Base-by-base conservation (phyloP, 345 rosid genomes). In the Brassica incana region DNA sequence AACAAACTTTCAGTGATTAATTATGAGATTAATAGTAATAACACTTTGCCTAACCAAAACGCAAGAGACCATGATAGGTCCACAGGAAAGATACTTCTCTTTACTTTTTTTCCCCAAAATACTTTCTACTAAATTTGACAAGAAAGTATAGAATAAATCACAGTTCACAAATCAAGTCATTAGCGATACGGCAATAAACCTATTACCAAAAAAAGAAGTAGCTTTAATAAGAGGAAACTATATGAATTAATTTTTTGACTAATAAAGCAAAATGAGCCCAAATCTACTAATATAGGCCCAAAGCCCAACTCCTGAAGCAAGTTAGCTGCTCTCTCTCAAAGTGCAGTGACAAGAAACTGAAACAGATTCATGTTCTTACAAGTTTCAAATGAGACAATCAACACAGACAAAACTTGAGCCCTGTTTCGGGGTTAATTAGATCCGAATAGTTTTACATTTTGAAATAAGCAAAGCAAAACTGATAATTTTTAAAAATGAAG, bases 21-120 rank as follows among this genome's bases (percentile, higher is more conserved):
- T 33, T 23, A 43, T 43, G 50, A 43, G 50, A 43, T 43, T 43
- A 43, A 43, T 43, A 43, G 50, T 10, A 12, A 3, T 3, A 63
- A 56, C 74, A 59, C 80, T 65, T 81, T 71, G 80, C 83, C 70
- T 71, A 45, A 65, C 14, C 48, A 76, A 75, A 76, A 81, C 83
- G 77, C 83, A 71, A 81, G 77, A 71, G 72, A 74, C 58, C 58
- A 52, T 14, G 5, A 48, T 14, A 48, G 50, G 59, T n/a, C 78
- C 59, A 61, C 52, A 63, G 4, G 3, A 69, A 79, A 68, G 75
- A 75, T 40, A 79, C 18, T 65, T 59, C 70, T 70, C 76, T 65
- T 54, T 70, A 16, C 12, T 33, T 68, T 52, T 52, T 52, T 8
- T 12, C 0, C 56, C n/a, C 15, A 20, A 25, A 48, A 8, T 20